Percentiles rank a stretch among this genome's conserved stretches.
These are phyloP conservation scores for Saccharum officinarum DNA, from an alignment of 176 grass and related monocot species.

Conservation along the genomic window DNA sequence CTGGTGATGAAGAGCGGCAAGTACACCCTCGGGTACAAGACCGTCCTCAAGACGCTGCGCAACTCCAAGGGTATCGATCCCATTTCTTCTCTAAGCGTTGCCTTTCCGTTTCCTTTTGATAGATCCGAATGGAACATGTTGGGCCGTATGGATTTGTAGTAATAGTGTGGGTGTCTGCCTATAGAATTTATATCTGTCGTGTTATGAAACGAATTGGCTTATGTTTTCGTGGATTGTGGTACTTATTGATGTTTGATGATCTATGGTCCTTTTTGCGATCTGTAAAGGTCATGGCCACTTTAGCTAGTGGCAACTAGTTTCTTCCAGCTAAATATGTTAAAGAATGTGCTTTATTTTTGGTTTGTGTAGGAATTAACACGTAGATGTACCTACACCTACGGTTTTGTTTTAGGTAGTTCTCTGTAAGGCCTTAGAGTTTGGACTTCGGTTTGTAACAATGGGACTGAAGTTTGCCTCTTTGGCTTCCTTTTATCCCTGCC, in stretches of 20 bases:
- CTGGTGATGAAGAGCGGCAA: conserved; percentile 99
- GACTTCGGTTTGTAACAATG: not conserved
- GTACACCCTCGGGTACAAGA: conserved; percentile 96
- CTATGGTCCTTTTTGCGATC: not conserved
- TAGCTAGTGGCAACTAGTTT: not conserved
- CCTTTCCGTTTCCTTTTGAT: not conserved
- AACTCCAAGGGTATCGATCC: conserved; percentile 74
- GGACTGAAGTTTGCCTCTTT: conserved; percentile 80
- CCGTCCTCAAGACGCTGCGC: conserved; percentile 90
- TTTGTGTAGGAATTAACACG: not conserved
- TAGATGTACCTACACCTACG: not conserved
- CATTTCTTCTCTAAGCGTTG: not conserved
- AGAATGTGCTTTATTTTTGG: not conserved
- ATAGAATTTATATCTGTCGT: not conserved
- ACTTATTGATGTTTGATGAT: not conserved
- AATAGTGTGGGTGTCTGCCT: not conserved
- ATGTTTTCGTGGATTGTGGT: not conserved
- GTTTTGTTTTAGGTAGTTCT: not conserved
- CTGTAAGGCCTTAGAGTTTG: not conserved
- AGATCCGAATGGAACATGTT: not conserved
- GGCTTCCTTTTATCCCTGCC: conserved; percentile 27
- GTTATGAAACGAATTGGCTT: not conserved
- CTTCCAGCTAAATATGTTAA: not conserved
- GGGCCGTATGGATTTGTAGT: not conserved
- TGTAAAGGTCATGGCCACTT: not conserved